Conservation (phyloP, 805 yeast species). For the Isabelozyma heimii region DNA sequence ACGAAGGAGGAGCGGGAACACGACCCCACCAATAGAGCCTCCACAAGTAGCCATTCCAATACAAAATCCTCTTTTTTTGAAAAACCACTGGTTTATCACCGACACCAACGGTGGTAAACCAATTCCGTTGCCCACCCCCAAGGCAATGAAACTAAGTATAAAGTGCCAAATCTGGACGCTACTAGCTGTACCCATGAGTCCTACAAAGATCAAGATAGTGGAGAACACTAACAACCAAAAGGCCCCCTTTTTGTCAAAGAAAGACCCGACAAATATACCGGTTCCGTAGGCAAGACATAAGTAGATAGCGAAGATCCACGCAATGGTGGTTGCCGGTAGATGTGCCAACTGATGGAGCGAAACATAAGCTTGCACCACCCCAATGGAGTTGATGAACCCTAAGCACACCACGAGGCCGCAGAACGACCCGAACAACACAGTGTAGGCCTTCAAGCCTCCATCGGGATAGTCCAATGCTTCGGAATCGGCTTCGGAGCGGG, state of each 20-base stretch:
- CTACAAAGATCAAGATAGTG: conserved; percentile 40
- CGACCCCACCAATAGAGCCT: conserved; percentile 64
- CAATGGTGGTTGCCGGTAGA: conserved; percentile 44
- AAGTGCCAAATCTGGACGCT: conserved; percentile 58
- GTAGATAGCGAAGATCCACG: conserved; percentile 66
- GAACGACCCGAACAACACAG: conserved; percentile 57
- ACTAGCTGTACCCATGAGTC: conserved; percentile 57
- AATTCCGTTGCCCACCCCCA: conserved; percentile 60
- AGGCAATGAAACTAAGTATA: conserved; percentile 52
- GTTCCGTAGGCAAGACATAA: conserved; percentile 47
- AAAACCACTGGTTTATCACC: conserved; percentile 66
- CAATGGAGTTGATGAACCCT: conserved; percentile 58
- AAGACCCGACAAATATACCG: conserved; percentile 54
- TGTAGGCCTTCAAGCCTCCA: conserved; percentile 58
- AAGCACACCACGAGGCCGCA: conserved; percentile 52
- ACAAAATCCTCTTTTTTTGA: conserved; percentile 48
- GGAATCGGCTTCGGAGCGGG: neutral
- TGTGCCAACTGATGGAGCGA: conserved; percentile 51
- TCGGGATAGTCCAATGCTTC: conserved; percentile 40
- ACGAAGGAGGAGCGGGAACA: conserved; percentile 55
- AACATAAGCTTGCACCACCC: conserved; percentile 62
- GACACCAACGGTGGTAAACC: conserved; percentile 61
- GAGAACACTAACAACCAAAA: conserved; percentile 41
- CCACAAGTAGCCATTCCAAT: conserved; percentile 57
- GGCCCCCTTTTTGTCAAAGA: conserved; percentile 64